These are phyloP conservation scores for Phytophthora hibernalis DNA, from an alignment of 352 stramenopile species.

Conservation along the genomic window DNA sequence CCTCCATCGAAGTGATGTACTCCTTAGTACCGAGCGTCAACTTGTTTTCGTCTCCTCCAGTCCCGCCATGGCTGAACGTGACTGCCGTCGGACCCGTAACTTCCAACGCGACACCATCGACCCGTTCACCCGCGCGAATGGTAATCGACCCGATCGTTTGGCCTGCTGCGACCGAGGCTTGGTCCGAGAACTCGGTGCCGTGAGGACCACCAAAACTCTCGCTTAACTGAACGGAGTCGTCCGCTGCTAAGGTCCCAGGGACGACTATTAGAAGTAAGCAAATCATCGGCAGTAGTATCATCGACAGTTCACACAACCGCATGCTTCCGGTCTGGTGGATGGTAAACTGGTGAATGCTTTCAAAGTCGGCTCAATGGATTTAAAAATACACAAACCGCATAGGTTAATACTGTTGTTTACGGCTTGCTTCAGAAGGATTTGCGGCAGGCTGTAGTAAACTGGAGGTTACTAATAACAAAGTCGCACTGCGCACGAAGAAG, in stretches of 20 bases:
- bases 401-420: constrained; percentile 10
- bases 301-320: background rate
- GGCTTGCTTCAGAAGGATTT: background rate
- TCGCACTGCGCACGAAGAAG: too few species aligned
- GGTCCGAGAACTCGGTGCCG: too few species aligned
- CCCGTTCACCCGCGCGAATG: background rate
- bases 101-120: constrained; percentile 31
- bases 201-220: too few species aligned
- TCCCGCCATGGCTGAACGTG: constrained; percentile 36
- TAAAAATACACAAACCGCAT: too few species aligned
- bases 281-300: constrained; percentile 7
- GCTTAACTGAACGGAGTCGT: constrained; percentile 26
- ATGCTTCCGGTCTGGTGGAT: constrained; percentile 16
- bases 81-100: constrained; percentile 17
- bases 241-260: constrained; percentile 6
- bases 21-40: constrained; percentile 19
- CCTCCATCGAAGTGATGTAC: constrained; percentile 36
- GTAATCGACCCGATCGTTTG: too few species aligned
- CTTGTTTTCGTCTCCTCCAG: constrained; percentile 14
- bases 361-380: background rate
- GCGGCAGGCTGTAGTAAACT: background rate
- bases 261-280: constrained; percentile 14
- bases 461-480: too few species aligned
- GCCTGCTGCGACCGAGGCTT: too few species aligned
- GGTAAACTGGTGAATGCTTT: constrained; percentile 11